Base-by-base conservation (phyloP, 2,329 filamentous ascomycete species). In the Colletotrichum falcatum region DNA sequence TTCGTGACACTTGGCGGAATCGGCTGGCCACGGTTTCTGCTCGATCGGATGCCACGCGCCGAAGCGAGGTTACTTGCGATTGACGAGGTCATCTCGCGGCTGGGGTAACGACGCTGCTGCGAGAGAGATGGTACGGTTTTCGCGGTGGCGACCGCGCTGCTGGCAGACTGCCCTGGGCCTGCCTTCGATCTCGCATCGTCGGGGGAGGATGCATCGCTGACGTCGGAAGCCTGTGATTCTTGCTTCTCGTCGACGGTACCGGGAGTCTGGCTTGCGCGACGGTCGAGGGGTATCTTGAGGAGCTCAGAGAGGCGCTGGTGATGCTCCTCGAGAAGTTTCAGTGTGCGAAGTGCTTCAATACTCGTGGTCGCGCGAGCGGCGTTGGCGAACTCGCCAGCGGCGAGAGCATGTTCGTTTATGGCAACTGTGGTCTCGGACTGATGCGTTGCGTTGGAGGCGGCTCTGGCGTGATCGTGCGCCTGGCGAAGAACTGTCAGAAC, bases 31-130 rank as follows among this genome's bases (percentile, higher is more conserved):
- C 91, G 86, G 70, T 90, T 87, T 71, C 86, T 87, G 51, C 68
- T 53, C 65, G 87, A 86, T 28, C 87, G 86, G 74, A 97, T 97
- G 23, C 94, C 94, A 73, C 94, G 88, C 39, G 94, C 94, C 18
- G 94, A 94, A 18, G 94, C 94, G 53, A 97, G 83, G 76, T 97
- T 97, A 81, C 90, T 97, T 33, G 94, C 94, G 72, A 97, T 97
- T 1, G 94, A 97, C 0, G 94, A 94, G 3, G 91, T 89, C 69
- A 91, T 83, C 68, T 95, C 92, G 67, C 94, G 89, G 33, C 89
- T 85, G 79, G 89, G 78, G 83, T 86, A 85, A 39, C 84, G 83
- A 14, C 84, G 84, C 71, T 84, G 83, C 39, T 83, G 85, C 12
- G 80, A 70, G 26, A 83, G 78, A 7, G 80, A 61, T 5, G 74